These are phyloP conservation scores for Blastobotrys raffinosifermentans DNA, from an alignment of 1,139 yeast species.

Conservation along the genomic window DNA sequence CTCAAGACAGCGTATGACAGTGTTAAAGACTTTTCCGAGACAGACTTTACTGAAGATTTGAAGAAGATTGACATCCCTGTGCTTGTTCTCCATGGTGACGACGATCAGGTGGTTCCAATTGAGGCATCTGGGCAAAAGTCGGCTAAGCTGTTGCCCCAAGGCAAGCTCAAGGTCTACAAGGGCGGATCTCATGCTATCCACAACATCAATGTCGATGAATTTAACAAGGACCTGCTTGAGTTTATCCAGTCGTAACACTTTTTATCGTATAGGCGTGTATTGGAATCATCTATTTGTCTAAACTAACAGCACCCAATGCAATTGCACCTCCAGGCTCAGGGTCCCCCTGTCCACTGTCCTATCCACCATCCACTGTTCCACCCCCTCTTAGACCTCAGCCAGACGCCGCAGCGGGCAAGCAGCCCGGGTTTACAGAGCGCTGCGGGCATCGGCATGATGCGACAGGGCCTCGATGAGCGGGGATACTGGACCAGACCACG, in stretches of 20 bases:
- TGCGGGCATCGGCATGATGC: too few species aligned
- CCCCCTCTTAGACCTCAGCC: too few species aligned
- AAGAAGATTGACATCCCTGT: constrained; percentile 11
- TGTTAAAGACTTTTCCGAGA: constrained; percentile 13
- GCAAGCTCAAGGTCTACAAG: constrained; percentile 11
- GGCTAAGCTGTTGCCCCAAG: constrained; percentile 8
- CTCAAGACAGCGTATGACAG: constrained; percentile 12
- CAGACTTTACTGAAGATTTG: constrained; percentile 14
- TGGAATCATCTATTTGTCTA: too few species aligned
- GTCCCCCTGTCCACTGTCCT: too few species aligned
- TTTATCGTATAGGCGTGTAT: too few species aligned
- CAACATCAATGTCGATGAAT: constrained; percentile 9
- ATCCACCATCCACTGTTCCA: too few species aligned
- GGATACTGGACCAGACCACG: too few species aligned
- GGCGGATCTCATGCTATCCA: constrained; percentile 15
- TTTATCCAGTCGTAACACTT: constrained; percentile 6
- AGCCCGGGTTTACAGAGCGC: too few species aligned
- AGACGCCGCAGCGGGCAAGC: too few species aligned
- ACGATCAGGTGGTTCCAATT: constrained; percentile 16
- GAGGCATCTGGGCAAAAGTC: constrained; percentile 8
- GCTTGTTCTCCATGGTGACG: constrained; percentile 16
- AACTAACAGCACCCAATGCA: too few species aligned
- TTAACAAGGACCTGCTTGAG: constrained; percentile 12
- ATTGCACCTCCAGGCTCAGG: too few species aligned
- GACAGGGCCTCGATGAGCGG: too few species aligned